Conservation (phyloP, 2,329 filamentous ascomycete genomes). For the Aspergillus fumigatiaffinis region DNA sequence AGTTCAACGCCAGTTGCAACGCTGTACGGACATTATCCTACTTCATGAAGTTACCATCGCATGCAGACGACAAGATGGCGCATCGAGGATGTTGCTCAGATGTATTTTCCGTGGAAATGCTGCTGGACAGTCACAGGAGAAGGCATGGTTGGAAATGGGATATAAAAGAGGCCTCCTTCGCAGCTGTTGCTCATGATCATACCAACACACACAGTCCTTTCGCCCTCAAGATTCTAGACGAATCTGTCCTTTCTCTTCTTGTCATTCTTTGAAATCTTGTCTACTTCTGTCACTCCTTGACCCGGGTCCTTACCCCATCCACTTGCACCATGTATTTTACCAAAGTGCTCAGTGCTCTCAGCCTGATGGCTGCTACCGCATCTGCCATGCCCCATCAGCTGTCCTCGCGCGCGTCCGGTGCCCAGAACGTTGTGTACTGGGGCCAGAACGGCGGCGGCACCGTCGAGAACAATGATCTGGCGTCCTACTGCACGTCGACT, state of each 20-base stretch:
- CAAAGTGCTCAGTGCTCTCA: background rate
- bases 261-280: background rate
- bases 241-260: background rate
- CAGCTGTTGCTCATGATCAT: background rate
- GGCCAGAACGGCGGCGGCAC: conserved; percentile 29
- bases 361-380: background rate
- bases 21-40: background rate
- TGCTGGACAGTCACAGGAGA: background rate
- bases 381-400: background rate
- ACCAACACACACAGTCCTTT: background rate
- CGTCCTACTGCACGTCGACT: conserved; percentile 34
- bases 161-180: background rate
- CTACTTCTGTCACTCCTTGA: background rate
- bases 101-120: background rate
- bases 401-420: background rate
- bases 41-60: background rate
- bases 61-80: background rate
- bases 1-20: background rate
- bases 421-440: conserved; percentile 34
- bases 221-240: background rate
- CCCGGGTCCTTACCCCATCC: too few species aligned
- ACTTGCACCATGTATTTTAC: background rate
- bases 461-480: conserved; percentile 25
- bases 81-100: background rate
- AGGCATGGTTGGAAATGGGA: background rate